Conservation (phyloP, 306 rosid genomes). For the Sophora flavescens region DNA sequence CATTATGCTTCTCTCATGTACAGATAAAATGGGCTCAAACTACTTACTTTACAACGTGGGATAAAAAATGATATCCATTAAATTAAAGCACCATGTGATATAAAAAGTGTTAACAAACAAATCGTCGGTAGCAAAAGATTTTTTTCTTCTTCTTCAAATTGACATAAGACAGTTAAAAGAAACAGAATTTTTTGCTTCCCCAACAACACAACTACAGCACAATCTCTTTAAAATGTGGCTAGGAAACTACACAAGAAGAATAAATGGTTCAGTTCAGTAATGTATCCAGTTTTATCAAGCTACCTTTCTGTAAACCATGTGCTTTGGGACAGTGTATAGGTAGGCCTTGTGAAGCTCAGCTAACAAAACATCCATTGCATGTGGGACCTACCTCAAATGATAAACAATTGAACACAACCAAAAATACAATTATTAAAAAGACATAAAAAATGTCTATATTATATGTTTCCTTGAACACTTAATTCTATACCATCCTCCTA, state of each 20-base stretch:
- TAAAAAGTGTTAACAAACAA: no score
- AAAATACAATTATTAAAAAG: conserved; percentile 8
- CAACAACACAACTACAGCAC: conserved; percentile 4
- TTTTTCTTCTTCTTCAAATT: no score
- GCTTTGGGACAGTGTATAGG: conserved; percentile 90
- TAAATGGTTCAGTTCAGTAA: conserved; percentile 9
- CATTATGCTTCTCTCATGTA: no score
- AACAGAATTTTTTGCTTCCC: conserved; percentile 11
- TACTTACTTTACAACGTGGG: no score
- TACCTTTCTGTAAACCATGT: conserved; percentile 71
- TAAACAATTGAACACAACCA: conserved; percentile 34
- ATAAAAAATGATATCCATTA: no score
- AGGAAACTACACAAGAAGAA: conserved; percentile 31
- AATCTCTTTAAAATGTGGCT: conserved; percentile 6
- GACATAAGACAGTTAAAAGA: background rate
- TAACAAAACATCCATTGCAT: conserved; percentile 76
- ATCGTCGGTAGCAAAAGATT: no score
- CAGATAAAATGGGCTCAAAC: no score
- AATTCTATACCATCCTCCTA: conserved; percentile 9
- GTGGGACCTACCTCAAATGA: conserved; percentile 68
- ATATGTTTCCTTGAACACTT: conserved; percentile 31
- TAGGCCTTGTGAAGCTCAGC: conserved; percentile 91
- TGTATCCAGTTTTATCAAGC: conserved; percentile 41
- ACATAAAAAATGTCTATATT: conserved; percentile 3
- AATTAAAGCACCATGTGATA: no score